Base-by-base conservation (phyloP, 2,329 filamentous ascomycete genomes). In the Orbilia oligospora region DNA sequence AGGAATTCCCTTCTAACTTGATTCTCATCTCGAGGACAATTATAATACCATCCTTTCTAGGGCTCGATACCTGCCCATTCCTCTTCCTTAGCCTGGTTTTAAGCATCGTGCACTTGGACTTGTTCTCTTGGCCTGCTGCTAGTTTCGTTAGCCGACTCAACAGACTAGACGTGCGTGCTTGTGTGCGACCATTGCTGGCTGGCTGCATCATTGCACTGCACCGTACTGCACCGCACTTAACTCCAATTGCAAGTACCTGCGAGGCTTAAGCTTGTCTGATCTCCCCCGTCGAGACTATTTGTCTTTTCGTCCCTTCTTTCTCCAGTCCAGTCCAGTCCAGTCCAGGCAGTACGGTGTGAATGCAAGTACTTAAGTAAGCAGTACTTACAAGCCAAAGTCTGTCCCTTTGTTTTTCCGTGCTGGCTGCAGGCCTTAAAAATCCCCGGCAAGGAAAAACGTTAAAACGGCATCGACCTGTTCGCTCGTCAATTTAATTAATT, bases 401-500 rank as follows among this genome's bases (percentile, higher is more conserved):
- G 38, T 41, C 44, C n/a, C 3, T 46, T 46, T n/a, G 22, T 61
- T 55, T 44, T 44, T 53, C n/a, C 61, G 22, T 55, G 24, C 24
- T 33, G 48, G 48, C 36, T 51, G 56, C 41, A 51, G 22, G 10
- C 33, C 27, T 49, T 16, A 66, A 63, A 73, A 49, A 67, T 61
- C 55, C 71, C 64, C 44, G 64, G 64, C 53, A 68, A 75, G 64
- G 49, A 63, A 75, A 75, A 75, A 73, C 70, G 63, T 73, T 73
- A 41, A 72, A 58, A 72, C 61, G 69, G 38, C 63, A 58, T 55
- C 58, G 61, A 48, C 30, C 14, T n/a, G 51, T n/a, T 27, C 49
- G 51, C 4, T 14, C 53, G 53, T 58, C 30, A 22, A 58, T 38
- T 55, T 53, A 6, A 30, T 44, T 27, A 27, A 61, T 44, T 44